These are phyloP conservation scores for Eucalyptus viminalis DNA, from an alignment of 345 rosid species.

Conservation along the genomic window DNA sequence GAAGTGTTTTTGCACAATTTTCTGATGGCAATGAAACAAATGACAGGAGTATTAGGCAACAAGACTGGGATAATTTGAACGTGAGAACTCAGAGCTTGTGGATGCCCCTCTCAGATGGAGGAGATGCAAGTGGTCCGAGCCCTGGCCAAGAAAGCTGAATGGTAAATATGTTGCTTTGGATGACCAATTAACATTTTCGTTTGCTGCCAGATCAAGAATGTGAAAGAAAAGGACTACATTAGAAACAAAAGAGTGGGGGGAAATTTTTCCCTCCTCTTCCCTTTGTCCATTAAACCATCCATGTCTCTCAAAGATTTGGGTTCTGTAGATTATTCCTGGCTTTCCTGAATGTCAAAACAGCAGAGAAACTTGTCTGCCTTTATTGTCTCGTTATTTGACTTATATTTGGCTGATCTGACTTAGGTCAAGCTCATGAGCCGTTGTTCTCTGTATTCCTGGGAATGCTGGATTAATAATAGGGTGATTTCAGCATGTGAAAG, in stretches of 20 bases:
- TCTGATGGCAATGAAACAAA: slow-evolving; percentile 60
- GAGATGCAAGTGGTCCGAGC: slow-evolving; percentile 19
- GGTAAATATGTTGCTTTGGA: not conserved
- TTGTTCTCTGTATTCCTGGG: not conserved
- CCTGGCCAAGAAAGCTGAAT: slow-evolving; percentile 32
- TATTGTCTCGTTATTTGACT: not conserved
- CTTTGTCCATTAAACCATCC: not conserved
- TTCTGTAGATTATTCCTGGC: not conserved
- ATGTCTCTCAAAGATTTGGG: not conserved
- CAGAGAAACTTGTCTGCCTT: not conserved
- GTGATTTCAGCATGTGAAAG: not conserved
- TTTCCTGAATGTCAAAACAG: not conserved
- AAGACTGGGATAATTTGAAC: slow-evolving; percentile 56
- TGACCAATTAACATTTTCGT: not conserved
- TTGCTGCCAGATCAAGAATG: not conserved
- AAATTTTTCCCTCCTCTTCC: not conserved
- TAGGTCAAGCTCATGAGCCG: not conserved
- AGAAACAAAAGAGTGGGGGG: not conserved
- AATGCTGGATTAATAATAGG: not conserved
- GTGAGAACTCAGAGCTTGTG: slow-evolving; percentile 56
- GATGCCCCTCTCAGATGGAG: slow-evolving; percentile 43
- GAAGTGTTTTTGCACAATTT: slow-evolving; percentile 74
- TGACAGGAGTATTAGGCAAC: slow-evolving; percentile 56
- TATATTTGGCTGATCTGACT: not conserved
- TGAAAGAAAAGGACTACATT: not conserved